Percentiles rank a stretch among this genome's conserved stretches.
phyloP scores from a whole-genome alignment of 805 yeast species.

The Myxozyma sirexii region DNA sequence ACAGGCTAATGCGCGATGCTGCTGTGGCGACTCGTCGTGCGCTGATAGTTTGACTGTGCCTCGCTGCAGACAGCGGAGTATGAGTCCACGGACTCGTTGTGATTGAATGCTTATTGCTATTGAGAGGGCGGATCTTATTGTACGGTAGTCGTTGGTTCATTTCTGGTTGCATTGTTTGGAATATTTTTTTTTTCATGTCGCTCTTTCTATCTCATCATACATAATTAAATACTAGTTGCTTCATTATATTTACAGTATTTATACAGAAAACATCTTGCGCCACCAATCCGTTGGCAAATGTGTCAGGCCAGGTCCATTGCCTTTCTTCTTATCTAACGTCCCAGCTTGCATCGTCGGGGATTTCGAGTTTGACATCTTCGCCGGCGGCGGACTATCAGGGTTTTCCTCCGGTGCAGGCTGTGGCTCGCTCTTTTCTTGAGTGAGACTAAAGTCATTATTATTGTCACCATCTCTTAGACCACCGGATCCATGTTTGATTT shows the following conservation, averaged over 20 bases:
- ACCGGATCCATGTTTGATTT: constrained; percentile 18
- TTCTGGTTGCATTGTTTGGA: not conserved
- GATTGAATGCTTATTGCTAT: not conserved
- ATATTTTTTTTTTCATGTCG: too few species aligned
- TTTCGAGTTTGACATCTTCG: not conserved
- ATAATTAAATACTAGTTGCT: too few species aligned
- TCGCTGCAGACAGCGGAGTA: constrained; percentile 13
- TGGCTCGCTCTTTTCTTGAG: not conserved
- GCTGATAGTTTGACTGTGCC: not conserved
- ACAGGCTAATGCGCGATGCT: constrained; percentile 2
- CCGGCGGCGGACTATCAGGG: not conserved
- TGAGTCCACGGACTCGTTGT: constrained; percentile 12
- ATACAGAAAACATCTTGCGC: constrained; percentile 29
- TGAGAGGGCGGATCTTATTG: not conserved
- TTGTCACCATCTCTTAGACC: constrained; percentile 9
- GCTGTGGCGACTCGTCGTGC: constrained; percentile 10
- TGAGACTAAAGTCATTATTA: not conserved
- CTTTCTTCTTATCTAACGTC: not conserved
- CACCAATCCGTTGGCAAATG: constrained; percentile 23
- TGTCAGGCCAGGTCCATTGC: constrained; percentile 20
- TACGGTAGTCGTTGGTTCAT: not conserved
- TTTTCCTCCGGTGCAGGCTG: constrained; percentile 9
- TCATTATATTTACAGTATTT: not conserved
- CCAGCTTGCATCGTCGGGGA: not conserved
- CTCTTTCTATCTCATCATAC: too few species aligned